phyloP scores from a whole-genome alignment of 2,329 filamentous ascomycete species.

The Nannizziopsis arthrosporioides region DNA sequence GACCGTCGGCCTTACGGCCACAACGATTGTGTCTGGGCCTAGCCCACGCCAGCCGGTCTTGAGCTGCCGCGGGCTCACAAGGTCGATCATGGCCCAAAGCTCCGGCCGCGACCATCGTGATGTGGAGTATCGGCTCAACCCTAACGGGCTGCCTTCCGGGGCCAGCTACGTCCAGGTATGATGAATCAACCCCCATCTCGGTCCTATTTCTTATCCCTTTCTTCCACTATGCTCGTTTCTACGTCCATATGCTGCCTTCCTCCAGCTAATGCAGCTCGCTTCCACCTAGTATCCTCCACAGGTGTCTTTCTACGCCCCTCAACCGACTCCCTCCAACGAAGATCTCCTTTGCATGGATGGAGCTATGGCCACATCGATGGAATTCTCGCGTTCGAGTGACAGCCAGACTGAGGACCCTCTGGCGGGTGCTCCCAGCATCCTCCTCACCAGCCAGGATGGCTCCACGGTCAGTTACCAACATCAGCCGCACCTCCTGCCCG shows the following conservation, averaged over 20 bases:
- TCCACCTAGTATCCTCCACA: background rate
- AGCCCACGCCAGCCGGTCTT: no score
- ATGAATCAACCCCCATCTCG: no score
- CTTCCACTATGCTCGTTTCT: no score
- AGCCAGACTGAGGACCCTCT: background rate
- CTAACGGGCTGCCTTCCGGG: no score
- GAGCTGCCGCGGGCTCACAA: no score
- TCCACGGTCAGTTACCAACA: background rate
- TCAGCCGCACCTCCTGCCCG: background rate
- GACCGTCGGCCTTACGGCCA: background rate
- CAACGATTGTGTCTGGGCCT: no score
- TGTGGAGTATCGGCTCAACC: no score
- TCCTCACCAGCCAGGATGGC: background rate
- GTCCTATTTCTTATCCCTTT: background rate
- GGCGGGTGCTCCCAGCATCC: background rate
- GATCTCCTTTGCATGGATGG: slow-evolving; percentile 17
- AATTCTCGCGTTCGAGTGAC: background rate
- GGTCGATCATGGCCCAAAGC: slow-evolving; percentile 5
- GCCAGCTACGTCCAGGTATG: no score
- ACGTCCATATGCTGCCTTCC: no score
- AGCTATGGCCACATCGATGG: background rate
- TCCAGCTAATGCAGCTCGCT: no score
- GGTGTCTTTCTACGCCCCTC: slow-evolving; percentile 4
- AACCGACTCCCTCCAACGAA: slow-evolving; percentile 21
- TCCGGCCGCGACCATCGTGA: background rate